phyloP scores from a whole-genome alignment of 2,329 filamentous ascomycete genomes.

The Falciphora oryzae region DNA sequence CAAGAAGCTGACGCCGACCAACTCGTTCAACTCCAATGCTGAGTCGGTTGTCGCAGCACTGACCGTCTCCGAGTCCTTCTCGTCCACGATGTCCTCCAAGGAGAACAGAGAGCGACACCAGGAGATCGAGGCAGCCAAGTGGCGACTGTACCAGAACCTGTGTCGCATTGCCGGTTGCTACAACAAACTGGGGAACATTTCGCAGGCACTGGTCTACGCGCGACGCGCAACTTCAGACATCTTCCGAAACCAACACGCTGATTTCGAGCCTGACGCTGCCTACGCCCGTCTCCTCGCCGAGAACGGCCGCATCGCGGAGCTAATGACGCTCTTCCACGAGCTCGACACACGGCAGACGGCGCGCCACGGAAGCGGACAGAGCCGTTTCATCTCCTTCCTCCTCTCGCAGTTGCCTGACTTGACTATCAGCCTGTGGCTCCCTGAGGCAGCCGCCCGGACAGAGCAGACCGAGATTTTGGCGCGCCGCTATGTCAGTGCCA shows the following conservation, averaged over 20 bases:
- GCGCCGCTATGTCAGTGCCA: slow-evolving; percentile 2
- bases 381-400: slow-evolving; percentile 8
- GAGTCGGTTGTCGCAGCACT: neutral
- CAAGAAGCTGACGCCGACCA: slow-evolving; percentile 3
- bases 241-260: neutral
- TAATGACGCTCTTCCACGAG: slow-evolving; percentile 2
- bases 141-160: slow-evolving; percentile 8
- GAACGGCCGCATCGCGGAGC: slow-evolving; percentile 1
- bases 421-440: slow-evolving; percentile 6
- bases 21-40: slow-evolving; percentile 1
- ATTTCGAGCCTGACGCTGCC: slow-evolving; percentile 9
- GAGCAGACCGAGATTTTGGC: slow-evolving; percentile 6
- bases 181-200: slow-evolving; percentile 5
- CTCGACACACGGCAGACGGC: slow-evolving; percentile 1
- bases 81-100: neutral
- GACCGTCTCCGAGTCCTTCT: slow-evolving; percentile 3
- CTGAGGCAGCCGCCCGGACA: slow-evolving; percentile 8
- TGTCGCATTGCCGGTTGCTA: slow-evolving; percentile 7
- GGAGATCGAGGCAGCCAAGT: slow-evolving; percentile 2
- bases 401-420: slow-evolving; percentile 6
- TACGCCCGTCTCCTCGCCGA: slow-evolving; percentile 8
- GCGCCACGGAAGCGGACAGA: neutral
- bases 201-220: slow-evolving; percentile 3
- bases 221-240: slow-evolving; percentile 2
- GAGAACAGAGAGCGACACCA: neutral